Percentiles rank a stretch among this genome's conserved stretches.
These are phyloP conservation scores for Phytophthora sp. DNA, from an alignment of 352 stramenopile genomes.

Conservation along the genomic window DNA sequence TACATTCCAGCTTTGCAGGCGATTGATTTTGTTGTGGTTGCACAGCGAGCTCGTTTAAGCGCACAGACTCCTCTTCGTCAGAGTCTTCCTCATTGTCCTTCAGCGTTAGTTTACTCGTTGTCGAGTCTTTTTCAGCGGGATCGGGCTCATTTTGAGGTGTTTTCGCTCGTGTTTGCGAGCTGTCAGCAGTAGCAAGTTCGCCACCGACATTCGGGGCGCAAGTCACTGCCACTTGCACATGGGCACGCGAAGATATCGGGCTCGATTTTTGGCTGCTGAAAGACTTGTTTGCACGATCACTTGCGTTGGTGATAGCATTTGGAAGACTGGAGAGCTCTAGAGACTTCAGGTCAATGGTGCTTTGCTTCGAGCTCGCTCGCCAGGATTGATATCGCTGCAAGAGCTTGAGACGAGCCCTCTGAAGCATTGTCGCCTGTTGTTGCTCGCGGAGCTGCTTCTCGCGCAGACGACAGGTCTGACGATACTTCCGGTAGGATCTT, in stretches of 20 bases:
- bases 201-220: background rate
- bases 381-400: slow-evolving; percentile 26
- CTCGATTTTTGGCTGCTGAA: background rate
- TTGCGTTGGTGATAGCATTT: background rate
- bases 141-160: background rate
- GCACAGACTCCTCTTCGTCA: background rate
- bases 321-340: background rate
- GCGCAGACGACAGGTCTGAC: background rate
- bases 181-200: background rate
- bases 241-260: background rate
- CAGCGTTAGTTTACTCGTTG: too few species aligned
- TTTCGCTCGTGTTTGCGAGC: background rate
- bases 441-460: slow-evolving; percentile 21
- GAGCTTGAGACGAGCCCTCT: slow-evolving; percentile 23
- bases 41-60: background rate
- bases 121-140: background rate
- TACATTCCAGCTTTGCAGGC: background rate
- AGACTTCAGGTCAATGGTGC: background rate
- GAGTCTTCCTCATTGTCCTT: background rate
- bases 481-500: slow-evolving; percentile 19
- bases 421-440: slow-evolving; percentile 1
- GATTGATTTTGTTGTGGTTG: background rate
- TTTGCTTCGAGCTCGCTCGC: slow-evolving; percentile 2
- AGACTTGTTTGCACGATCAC: background rate
- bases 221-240: background rate